A percentile compares a stretch with the other conserved stretches of the same genome.
Evolutionary conservation across 2,329 filamentous ascomycete genomes (phyloP).

Genomic region (Claviceps maximensis): DNA sequence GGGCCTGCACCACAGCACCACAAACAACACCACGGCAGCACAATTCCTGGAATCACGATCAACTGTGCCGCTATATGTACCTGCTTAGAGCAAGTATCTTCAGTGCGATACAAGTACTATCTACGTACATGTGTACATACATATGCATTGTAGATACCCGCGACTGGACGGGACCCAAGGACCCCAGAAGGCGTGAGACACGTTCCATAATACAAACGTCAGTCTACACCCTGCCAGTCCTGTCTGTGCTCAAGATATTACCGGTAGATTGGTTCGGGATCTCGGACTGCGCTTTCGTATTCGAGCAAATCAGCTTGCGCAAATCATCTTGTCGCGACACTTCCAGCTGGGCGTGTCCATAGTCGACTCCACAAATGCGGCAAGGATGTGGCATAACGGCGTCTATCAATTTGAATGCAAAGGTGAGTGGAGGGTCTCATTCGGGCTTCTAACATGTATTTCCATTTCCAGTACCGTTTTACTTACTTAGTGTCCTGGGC

Average conservation of each 20-base stretch:
- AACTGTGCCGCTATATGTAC: too few species aligned
- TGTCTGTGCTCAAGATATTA: constrained; percentile 3
- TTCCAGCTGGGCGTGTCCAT: background rate
- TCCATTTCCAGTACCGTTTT: too few species aligned
- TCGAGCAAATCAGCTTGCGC: constrained; percentile 5
- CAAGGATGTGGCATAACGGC: background rate
- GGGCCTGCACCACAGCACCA: too few species aligned
- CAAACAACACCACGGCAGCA: background rate
- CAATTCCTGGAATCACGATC: background rate
- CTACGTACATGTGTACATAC: background rate
- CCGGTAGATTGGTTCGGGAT: constrained; percentile 8
- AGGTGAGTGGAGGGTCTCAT: background rate
- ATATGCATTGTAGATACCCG: too few species aligned
- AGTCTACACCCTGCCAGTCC: background rate
- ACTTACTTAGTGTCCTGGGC: too few species aligned
- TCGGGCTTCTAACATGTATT: background rate
- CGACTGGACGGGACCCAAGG: background rate
- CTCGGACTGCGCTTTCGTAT: constrained; percentile 5
- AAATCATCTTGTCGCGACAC: background rate
- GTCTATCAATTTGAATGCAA: constrained; percentile 1
- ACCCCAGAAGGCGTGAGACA: background rate
- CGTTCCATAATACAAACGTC: background rate
- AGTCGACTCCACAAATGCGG: background rate
- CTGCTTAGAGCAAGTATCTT: too few species aligned
- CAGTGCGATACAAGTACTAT: background rate